Evolutionary conservation across 768 basidiomycete species (phyloP).

Genomic region (Tricholomella constricta): DNA sequence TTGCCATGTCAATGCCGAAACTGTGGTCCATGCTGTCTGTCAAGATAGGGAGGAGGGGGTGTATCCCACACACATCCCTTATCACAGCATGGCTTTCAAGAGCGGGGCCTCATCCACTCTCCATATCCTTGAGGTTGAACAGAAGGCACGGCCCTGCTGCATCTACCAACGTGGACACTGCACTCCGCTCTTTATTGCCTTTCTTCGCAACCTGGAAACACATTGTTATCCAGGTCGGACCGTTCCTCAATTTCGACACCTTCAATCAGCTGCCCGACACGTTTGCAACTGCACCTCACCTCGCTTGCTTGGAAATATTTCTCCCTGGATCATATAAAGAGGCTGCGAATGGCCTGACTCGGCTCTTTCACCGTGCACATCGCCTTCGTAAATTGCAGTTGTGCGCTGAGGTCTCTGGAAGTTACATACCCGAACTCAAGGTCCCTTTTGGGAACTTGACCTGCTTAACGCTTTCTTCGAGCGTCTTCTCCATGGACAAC

Average conservation of each 20-base stretch:
- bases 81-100: slow-evolving; percentile 4
- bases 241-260: slow-evolving; percentile 3
- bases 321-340: slow-evolving; percentile 1
- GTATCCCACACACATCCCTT: slow-evolving; percentile 1
- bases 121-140: slow-evolving; percentile 5
- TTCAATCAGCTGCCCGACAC: background rate
- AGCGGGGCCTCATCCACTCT: slow-evolving; percentile 4
- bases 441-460: slow-evolving; percentile 6
- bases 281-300: background rate
- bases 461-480: background rate
- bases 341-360: background rate
- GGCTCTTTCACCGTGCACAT: background rate
- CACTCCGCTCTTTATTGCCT: slow-evolving; percentile 1
- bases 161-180: slow-evolving; percentile 6
- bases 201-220: slow-evolving; percentile 7
- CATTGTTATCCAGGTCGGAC: slow-evolving; percentile 2
- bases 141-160: slow-evolving; percentile 4
- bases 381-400: background rate
- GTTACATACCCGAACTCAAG: background rate
- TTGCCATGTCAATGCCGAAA: slow-evolving; percentile 10
- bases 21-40: slow-evolving; percentile 18
- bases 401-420: slow-evolving; percentile 2
- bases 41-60: slow-evolving; percentile 4
- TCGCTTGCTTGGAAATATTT: background rate
- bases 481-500: slow-evolving; percentile 5